Evolutionary conservation across 2,329 filamentous ascomycete genomes (phyloP).

Genomic region (Lasiodiplodia hormozganensis): DNA sequence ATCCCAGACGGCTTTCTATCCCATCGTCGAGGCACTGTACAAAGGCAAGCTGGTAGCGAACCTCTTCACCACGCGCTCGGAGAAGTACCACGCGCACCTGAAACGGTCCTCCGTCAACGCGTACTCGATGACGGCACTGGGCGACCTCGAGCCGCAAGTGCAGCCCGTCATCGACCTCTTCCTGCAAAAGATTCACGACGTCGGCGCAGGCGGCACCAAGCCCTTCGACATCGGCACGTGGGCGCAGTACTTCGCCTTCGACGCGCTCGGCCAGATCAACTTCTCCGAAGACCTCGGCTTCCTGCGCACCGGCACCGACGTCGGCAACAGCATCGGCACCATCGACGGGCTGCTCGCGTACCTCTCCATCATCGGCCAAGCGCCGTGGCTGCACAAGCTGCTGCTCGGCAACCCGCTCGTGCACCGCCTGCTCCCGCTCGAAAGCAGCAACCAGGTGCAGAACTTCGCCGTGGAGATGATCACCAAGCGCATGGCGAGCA

Average conservation of each 20-base stretch:
- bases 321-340: slow-evolving; percentile 6
- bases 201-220: neutral
- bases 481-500: neutral
- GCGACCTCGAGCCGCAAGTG: neutral
- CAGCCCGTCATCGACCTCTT: slow-evolving; percentile 9
- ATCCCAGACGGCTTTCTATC: slow-evolving; percentile 34
- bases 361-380: slow-evolving; percentile 2
- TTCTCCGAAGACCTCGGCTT: slow-evolving; percentile 10
- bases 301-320: slow-evolving; percentile 4
- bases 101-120: slow-evolving; percentile 2
- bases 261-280: slow-evolving; percentile 5
- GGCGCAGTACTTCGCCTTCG: slow-evolving; percentile 8
- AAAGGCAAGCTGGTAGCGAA: slow-evolving; percentile 42
- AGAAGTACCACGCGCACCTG: slow-evolving; percentile 36
- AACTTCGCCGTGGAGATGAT: slow-evolving; percentile 5
- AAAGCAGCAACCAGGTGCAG: slow-evolving; percentile 13
- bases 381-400: slow-evolving; percentile 5
- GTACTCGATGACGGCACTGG: neutral
- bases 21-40: slow-evolving; percentile 42
- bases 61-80: slow-evolving; percentile 42
- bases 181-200: neutral
- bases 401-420: slow-evolving; percentile 3
- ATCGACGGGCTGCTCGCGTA: slow-evolving; percentile 9
- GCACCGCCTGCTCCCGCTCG: neutral
- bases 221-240: slow-evolving; percentile 6